Base-by-base conservation (phyloP, 345 rosid species). In the Turnera subulata region DNA sequence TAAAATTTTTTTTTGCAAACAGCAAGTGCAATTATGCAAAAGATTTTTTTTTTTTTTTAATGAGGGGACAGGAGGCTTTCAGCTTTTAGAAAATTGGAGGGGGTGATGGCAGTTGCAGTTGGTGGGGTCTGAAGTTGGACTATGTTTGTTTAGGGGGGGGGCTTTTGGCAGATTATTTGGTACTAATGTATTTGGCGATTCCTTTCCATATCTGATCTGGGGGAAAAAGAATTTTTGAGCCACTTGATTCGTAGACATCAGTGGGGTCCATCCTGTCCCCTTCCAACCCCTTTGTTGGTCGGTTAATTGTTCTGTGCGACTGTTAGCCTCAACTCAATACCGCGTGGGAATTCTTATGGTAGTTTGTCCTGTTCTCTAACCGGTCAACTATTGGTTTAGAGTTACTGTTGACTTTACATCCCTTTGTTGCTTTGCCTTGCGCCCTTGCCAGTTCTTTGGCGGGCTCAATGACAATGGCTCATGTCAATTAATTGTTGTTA, bases 261-360 rank as follows among this genome's bases (percentile, higher is more conserved):
- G 69, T 69, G 70, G 73, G 72, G 50, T 59, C 78, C 40, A 5
- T 0, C 3, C 8, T 69, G 78, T 69, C 53, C 50, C 82, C 71
- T 50, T 80, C 72, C 82, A 43, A 72, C 74, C 78, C 55, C 26
- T 10, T 72, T 56, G 78, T 63, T 72, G 67, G 68, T 69, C 52
- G 65, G 58, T 58, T 61, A 11, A 29, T 29, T 4, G 8, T 29
- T 8, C 21, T 50, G 45, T 48, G 12, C 40, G 1, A 7, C 40
- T 37, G 40, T 7, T 37, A n/a, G 13, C 6, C 11, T 35, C 11
- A 11, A 11, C 39, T 6, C 14, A 4, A 15, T 40, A 10, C 45
- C 9, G 45, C 45, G 6, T 40, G 45, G 45, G 45, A 40, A 15
- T 40, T 40, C 6, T 10, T 10, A 10, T 10, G 14, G 6, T 40